Conservation (phyloP, 2,329 filamentous ascomycete species). For the Ilyonectria robusta region DNA sequence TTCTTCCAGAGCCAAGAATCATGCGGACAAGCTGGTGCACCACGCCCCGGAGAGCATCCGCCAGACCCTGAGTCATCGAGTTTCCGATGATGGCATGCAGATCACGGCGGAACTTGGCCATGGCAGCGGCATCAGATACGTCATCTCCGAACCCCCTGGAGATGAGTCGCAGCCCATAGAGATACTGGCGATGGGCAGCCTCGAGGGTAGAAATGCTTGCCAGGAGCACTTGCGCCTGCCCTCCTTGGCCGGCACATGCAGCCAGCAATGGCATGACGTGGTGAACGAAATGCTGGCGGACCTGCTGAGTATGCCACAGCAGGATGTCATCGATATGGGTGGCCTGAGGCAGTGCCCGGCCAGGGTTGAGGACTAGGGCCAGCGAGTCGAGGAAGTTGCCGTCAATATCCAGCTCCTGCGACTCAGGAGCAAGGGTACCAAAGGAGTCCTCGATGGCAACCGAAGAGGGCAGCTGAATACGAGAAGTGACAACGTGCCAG, state of each 20-base stretch:
- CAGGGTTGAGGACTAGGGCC: conserved; percentile 66
- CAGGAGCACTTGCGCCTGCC: conserved; percentile 63
- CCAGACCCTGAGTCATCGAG: conserved; percentile 69
- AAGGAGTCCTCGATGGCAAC: conserved; percentile 69
- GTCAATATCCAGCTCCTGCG: conserved; percentile 60
- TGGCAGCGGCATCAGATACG: conserved; percentile 54
- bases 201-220: conserved; percentile 71
- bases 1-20: conserved; percentile 58
- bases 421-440: conserved; percentile 61
- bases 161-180: conserved; percentile 68
- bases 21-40: conserved; percentile 66
- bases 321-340: conserved; percentile 69
- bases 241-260: conserved; percentile 59
- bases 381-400: conserved; percentile 66
- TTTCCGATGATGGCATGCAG: conserved; percentile 76
- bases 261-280: conserved; percentile 71
- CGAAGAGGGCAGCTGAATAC: conserved; percentile 69
- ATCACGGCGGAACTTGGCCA: conserved; percentile 70
- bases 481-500: conserved; percentile 73
- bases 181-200: conserved; percentile 70
- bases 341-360: conserved; percentile 62
- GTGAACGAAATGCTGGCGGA: conserved; percentile 71
- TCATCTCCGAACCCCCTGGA: conserved; percentile 60
- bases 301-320: conserved; percentile 73
- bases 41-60: conserved; percentile 67